phyloP scores from a whole-genome alignment of 1,284 basidiomycete species.

The Rhodotorula sp. region DNA sequence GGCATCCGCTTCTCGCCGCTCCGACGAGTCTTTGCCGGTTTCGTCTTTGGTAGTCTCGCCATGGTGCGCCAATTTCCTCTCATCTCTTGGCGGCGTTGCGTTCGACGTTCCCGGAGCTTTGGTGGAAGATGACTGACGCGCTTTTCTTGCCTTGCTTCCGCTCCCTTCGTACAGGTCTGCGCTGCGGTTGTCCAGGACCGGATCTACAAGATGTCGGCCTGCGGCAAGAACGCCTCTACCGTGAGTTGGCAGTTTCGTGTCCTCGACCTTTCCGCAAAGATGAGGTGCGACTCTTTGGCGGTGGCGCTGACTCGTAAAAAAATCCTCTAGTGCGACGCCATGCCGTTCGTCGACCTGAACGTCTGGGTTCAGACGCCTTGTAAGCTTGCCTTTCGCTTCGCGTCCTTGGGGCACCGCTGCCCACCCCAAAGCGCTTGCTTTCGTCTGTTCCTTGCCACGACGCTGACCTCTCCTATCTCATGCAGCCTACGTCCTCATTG shows the following conservation, averaged over 20 bases:
- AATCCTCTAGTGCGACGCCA: constrained; percentile 52
- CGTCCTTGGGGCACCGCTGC: too few relatives aligned
- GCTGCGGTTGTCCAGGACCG: constrained; percentile 64
- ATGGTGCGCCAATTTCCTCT: constrained; percentile 51
- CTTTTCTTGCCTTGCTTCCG: too few relatives aligned
- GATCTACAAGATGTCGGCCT: constrained; percentile 62
- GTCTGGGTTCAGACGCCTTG: constrained; percentile 62
- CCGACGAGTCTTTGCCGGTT: constrained; percentile 73
- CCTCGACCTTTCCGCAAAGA: too few relatives aligned
- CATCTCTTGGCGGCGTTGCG: too few relatives aligned
- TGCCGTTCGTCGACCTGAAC: constrained; percentile 55
- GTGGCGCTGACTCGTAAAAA: too few relatives aligned
- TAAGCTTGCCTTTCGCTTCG: not conserved
- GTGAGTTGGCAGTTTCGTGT: too few relatives aligned
- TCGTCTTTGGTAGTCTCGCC: constrained; percentile 58
- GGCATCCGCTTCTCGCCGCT: constrained; percentile 70
- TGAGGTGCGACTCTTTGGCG: too few relatives aligned
- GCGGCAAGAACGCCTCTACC: constrained; percentile 57
- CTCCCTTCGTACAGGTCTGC: constrained; percentile 49
- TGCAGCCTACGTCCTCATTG: constrained; percentile 45
- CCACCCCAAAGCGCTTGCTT: not conserved
- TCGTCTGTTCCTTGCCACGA: not conserved
- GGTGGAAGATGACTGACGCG: too few relatives aligned
- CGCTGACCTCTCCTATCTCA: not conserved
- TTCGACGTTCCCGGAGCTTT: too few relatives aligned